phyloP scores from a whole-genome alignment of 1,284 basidiomycete species.

The Butyriboletus appendiculatus region DNA sequence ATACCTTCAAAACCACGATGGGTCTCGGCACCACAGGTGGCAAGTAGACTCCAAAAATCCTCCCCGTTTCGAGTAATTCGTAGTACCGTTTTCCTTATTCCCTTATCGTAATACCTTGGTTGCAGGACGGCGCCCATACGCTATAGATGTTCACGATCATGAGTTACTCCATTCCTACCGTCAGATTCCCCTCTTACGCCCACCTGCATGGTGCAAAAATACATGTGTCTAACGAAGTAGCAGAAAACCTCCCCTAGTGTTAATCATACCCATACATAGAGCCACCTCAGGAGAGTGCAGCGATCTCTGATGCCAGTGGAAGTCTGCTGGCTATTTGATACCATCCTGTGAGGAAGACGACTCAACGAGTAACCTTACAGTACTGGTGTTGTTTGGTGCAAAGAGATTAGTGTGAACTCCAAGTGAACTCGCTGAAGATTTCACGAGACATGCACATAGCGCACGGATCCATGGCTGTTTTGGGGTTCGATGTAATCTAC shows the following conservation, averaged over 20 bases:
- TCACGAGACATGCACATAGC: neutral
- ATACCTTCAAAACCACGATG: conserved; percentile 76
- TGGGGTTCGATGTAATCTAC: conserved; percentile 23
- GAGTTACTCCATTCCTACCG: neutral
- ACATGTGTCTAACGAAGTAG: no score
- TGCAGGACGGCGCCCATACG: neutral
- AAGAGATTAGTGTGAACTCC: neutral
- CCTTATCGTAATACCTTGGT: conserved; percentile 15
- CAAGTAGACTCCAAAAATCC: conserved; percentile 49
- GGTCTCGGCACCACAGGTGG: conserved; percentile 83
- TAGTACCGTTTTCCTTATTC: conserved; percentile 3
- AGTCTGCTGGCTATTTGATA: no score
- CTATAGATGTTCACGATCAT: conserved; percentile 11
- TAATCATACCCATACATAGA: no score
- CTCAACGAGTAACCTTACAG: neutral
- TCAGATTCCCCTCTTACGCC: neutral
- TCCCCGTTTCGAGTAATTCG: neutral
- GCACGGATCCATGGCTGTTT: conserved; percentile 6
- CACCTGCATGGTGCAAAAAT: neutral
- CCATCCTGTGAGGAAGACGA: neutral
- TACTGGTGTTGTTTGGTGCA: neutral
- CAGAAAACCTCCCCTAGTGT: no score
- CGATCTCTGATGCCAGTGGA: no score
- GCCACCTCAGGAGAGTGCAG: no score
- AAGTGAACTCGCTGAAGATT: neutral